Base-by-base conservation (phyloP, 2,329 filamentous ascomycete genomes). In the Fusarium sp. region DNA sequence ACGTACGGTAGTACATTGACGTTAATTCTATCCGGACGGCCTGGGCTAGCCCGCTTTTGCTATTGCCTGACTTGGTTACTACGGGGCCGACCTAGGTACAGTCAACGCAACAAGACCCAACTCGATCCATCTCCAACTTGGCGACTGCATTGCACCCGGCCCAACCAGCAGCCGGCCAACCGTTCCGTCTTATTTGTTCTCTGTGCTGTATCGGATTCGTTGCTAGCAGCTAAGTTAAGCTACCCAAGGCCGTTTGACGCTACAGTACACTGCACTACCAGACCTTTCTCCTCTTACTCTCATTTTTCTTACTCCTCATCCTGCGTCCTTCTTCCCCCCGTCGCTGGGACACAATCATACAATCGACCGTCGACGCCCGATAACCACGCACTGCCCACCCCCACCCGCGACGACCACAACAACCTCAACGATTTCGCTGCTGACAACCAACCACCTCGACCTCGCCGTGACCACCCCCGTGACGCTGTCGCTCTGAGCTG, bases 81-180 rank as follows among this genome's bases (percentile, higher is more conserved):
- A 62, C 57, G 49, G 57, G 45, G 52, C 44, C 24, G 18, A 49
- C 49, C 51, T n/a, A 43, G 29, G 44, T 29, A 52, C 32, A 47
- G 52, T 46, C 66, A 58, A 58, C 68, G 46, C 49, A 40, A 69
- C 44, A 20, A 63, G 65, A 70, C 66, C 62, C 59, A 71, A 69
- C 65, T 55, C 60, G 55, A 64, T 67, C 60, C 57, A 71, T 69
- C 69, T 71, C 71, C 67, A 75, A 75, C 65, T 74, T 63, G 52
- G 68, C 58, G 65, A 73, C 69, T 72, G 60, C 69, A 72, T 65
- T 70, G 64, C 72, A 62, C 60, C 63, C 66, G 64, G 60, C 62
- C 68, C 64, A 71, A 71, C 62, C 64, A 71, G 56, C 67, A 67
- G 52, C 67, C 61, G 56, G 58, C 67, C 68, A 65, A 55, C 60